These are phyloP conservation scores for Tylopilus sp. DNA, from an alignment of 768 basidiomycete genomes.

Conservation along the genomic window DNA sequence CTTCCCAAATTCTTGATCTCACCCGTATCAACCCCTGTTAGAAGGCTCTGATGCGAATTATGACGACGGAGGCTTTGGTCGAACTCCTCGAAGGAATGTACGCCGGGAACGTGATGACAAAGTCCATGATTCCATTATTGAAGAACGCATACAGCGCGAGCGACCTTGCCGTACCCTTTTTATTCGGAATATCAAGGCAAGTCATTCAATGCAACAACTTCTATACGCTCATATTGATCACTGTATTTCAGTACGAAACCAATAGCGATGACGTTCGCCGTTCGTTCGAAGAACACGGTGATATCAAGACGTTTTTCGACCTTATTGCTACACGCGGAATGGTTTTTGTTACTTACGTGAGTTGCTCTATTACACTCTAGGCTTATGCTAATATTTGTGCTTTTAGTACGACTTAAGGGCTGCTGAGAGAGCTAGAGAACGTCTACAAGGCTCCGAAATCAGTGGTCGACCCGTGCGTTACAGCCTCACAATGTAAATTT, in stretches of 20 bases:
- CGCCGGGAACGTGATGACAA: constrained; percentile 86
- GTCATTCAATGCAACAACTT: constrained; percentile 33
- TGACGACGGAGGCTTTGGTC: constrained; percentile 51
- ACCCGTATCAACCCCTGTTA: constrained; percentile 44
- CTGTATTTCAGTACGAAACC: constrained; percentile 71
- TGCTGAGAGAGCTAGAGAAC: constrained; percentile 88
- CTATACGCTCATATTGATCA: constrained; percentile 12
- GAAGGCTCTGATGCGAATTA: constrained; percentile 58
- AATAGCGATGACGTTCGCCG: constrained; percentile 79
- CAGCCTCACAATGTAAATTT: not conserved
- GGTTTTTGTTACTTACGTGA: constrained; percentile 98
- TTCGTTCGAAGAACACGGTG: constrained; percentile 90
- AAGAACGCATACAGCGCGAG: constrained; percentile 91
- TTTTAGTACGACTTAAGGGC: constrained; percentile 86
- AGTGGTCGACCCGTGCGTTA: constrained; percentile 83
- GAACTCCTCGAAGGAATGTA: constrained; percentile 41
- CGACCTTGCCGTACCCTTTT: constrained; percentile 94
- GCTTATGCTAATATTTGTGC: constrained; percentile 14
- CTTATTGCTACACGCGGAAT: constrained; percentile 93
- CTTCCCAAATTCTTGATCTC: constrained; percentile 49
- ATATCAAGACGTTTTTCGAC: constrained; percentile 97
- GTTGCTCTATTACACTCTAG: constrained; percentile 32
- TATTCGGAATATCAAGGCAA: constrained; percentile 97
- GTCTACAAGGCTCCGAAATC: constrained; percentile 85
- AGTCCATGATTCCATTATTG: constrained; percentile 87